Base-by-base conservation (phyloP, 208 protist genomes). In the Acanthamoeba lenticulata region DNA sequence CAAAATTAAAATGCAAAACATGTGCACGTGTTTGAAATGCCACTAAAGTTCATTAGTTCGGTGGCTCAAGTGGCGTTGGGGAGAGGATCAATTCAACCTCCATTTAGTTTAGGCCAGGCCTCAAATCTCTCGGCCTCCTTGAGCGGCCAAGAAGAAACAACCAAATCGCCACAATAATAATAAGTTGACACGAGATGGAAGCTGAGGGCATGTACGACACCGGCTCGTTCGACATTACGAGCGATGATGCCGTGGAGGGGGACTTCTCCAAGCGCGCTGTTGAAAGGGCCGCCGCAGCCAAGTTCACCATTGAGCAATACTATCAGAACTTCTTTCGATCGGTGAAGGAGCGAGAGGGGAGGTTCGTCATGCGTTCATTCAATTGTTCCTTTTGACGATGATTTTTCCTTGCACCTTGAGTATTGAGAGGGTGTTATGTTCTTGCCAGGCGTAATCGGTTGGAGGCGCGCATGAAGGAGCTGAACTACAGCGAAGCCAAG, bases 401-500 rank as follows among this genome's bases (percentile, higher is more conserved):
- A 36, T 36, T 42, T 77, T n/a, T 77, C 17, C 38, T 77, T 42
- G 67, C 67, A 44, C 24, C 32, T 72, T 21, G 62, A 36, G 5
- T 5, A n/a, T 13, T 6, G 24, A 38, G 7, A 38, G 4, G 62
- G 62, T 24, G 11, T 72, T 72, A 5, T 72, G 21, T 27, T 6
- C 15, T 42, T 4, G 11, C 32, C 36, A 88, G 77, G 27, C 77
- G 77, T 13, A 88, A 40, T 21, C 47, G 77, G 44, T 29, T 88
- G 24, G 77, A 88, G 77, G 27, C 47, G 45, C 77, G 77, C 40
- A 47, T 88, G 77, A 57, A 60, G 44, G 44, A 88, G 77, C 77
- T 88, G 40, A 88, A 88, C 42, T 52, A 55, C 77, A 88, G 34
- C 77, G 95, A 96, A 45, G 79, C 94, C 60, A 79, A 95, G 40